These are phyloP conservation scores for Ustilago shanxiensis DNA, from an alignment of 1,284 basidiomycete genomes.

Conservation along the genomic window DNA sequence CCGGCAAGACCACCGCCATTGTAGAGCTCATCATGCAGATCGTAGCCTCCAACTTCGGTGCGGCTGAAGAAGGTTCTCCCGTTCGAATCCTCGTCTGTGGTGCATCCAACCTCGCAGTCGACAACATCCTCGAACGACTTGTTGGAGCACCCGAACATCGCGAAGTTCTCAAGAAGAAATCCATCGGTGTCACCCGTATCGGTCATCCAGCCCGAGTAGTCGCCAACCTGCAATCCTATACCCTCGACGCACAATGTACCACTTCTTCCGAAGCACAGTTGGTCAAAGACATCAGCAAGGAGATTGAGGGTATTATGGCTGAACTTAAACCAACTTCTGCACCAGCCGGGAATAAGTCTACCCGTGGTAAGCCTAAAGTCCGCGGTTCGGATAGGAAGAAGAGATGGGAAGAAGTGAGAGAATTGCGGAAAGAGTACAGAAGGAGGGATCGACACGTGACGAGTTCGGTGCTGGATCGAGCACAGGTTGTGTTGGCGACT, in stretches of 20 bases:
- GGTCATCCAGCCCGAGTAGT: constrained; percentile 88
- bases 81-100: constrained; percentile 83
- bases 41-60: constrained; percentile 47
- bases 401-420: constrained; percentile 90
- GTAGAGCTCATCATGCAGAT: constrained; percentile 72
- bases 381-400: constrained; percentile 84
- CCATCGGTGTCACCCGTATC: constrained; percentile 56
- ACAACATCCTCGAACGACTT: constrained; percentile 70
- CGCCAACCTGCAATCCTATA: constrained; percentile 80
- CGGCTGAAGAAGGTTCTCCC: constrained; percentile 62
- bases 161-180: constrained; percentile 48
- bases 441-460: constrained; percentile 87
- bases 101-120: constrained; percentile 88
- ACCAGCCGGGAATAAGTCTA: constrained; percentile 64
- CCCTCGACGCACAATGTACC: constrained; percentile 87
- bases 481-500: constrained; percentile 88
- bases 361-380: constrained; percentile 72
- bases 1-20: constrained; percentile 64
- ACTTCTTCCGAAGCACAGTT: constrained; percentile 58
- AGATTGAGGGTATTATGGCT: constrained; percentile 44
- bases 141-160: constrained; percentile 41
- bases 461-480: constrained; percentile 80
- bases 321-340: constrained; percentile 43
- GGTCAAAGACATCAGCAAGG: constrained; percentile 58
- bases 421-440: constrained; percentile 91